Evolutionary conservation across 495 filamentous ascomycete genomes (phyloP).

Genomic region (Penicillium soppii): DNA sequence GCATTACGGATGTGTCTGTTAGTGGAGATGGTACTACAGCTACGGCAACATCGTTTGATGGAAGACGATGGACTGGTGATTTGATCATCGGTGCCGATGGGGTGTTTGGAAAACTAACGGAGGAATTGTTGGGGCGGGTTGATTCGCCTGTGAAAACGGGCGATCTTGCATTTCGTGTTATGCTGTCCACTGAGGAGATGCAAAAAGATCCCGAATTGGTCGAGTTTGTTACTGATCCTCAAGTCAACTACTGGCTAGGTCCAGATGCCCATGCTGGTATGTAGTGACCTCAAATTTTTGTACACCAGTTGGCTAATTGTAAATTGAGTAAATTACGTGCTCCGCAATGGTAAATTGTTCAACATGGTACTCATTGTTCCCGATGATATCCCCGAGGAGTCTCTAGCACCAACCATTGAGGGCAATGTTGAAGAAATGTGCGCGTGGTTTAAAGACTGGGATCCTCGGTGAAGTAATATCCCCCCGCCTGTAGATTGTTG

Average conservation of each 20-base stretch:
- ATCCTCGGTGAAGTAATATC: constrained; percentile 48
- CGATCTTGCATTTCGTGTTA: constrained; percentile 65
- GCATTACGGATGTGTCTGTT: constrained; percentile 40
- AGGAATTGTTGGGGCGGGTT: constrained; percentile 36
- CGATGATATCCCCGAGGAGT: constrained; percentile 62
- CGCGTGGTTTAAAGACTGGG: constrained; percentile 59
- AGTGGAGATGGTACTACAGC: constrained; percentile 21
- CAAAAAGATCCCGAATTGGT: constrained; percentile 51
- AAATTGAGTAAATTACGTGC: constrained; percentile 55
- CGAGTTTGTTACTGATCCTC: constrained; percentile 50
- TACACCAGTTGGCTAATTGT: background rate
- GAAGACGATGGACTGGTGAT: constrained; percentile 45
- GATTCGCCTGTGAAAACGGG: constrained; percentile 56
- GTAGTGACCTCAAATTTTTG: background rate
- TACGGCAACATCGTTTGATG: constrained; percentile 27
- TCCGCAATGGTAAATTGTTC: constrained; percentile 58
- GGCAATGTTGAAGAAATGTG: constrained; percentile 69
- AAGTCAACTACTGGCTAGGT: constrained; percentile 72
- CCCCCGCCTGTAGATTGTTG: background rate
- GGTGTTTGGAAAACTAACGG: constrained; percentile 46
- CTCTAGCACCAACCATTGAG: constrained; percentile 40
- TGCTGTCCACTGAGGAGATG: constrained; percentile 50
- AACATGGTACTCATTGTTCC: constrained; percentile 71
- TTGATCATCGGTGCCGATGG: constrained; percentile 60
- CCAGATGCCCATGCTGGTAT: constrained; percentile 55